Conservation (phyloP, 768 basidiomycete species). For the Tylopilus subfusipes region DNA sequence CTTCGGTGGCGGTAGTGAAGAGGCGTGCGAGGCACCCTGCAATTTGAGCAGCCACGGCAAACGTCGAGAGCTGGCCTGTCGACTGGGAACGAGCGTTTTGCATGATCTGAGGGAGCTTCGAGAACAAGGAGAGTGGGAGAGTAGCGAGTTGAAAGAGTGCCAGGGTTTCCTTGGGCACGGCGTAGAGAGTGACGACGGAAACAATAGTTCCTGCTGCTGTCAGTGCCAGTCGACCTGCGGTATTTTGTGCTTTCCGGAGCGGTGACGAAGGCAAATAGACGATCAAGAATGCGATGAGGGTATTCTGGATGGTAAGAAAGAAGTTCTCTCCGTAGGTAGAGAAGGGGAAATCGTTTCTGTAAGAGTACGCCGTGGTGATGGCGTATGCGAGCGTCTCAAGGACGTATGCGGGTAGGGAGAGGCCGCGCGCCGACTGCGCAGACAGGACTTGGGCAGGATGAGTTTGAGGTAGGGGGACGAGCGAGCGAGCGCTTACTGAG, state of each 20-base stretch:
- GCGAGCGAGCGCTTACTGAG: conserved; percentile 52
- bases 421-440: conserved; percentile 76
- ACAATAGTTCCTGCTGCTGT: conserved; percentile 34
- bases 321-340: conserved; percentile 97
- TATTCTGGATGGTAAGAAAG: conserved; percentile 88
- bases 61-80: conserved; percentile 92
- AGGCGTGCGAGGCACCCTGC: conserved; percentile 86
- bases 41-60: conserved; percentile 87
- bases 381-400: conserved; percentile 91
- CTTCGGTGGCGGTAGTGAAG: conserved; percentile 90
- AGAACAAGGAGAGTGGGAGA: conserved; percentile 86
- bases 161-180: conserved; percentile 48
- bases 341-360: conserved; percentile 85
- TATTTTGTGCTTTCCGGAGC: conserved; percentile 25
- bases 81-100: conserved; percentile 72
- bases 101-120: conserved; percentile 91
- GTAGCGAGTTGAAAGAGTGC: conserved; percentile 78
- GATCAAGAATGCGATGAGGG: conserved; percentile 85
- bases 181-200: conserved; percentile 41
- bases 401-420: conserved; percentile 81
- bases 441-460: conserved; percentile 50
- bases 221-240: conserved; percentile 30
- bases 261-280: conserved; percentile 51
- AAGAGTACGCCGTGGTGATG: conserved; percentile 85
- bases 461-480: background rate